Evolutionary conservation across 2,329 filamentous ascomycete genomes (phyloP), one percentile per base, ranked within the genome.

Genomic region (Metarhizium album): DNA sequence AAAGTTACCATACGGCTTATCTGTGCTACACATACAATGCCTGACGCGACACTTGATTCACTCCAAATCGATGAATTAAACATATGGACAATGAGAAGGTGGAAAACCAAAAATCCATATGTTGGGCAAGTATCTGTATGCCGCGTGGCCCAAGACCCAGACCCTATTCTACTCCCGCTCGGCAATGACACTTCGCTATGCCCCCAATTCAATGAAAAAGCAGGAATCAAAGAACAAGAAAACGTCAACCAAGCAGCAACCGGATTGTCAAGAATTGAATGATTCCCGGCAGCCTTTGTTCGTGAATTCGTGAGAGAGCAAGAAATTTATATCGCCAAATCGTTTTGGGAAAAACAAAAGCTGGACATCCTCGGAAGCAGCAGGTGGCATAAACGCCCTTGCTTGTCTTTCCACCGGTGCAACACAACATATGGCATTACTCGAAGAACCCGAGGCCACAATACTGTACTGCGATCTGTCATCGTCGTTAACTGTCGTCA

Each of bases 221-320:
- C 43, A n/a, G 33, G n/a, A 22, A 22, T 22, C 37, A 27, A 42
- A 43, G 18, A 22, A 42, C 16, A 16, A 29, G 24, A 43, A 43
- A 27, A 37, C 37, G 35, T 23, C 6, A 31, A 24, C 33, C 16
- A 42, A 45, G 45, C 14, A 29, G 38, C 42, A 33, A 48, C 29
- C 33, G 38, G 37, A 52, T 46, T 33, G 42, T 40, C 45, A 51
- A 31, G 14, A 38, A 48, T 46, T 45, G 49, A 22, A 23, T 27
- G 8, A 31, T 43, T 42, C 48, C 23, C 42, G 48, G 24, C 53
- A 49, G 48, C 48, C 40, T 42, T 49, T 43, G 46, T 53, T 59
- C 64, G 60, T 65, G 58, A 60, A 56, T 61, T 66, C 64, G 64
- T 66, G 60, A 67, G 62, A 47, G 33, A 24, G 29, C 18, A 35